A percentile compares a stretch with the other conserved stretches of the same genome.
Conservation (phyloP, 108 stramenopile species). For the Bacterosira constricta region DNA sequence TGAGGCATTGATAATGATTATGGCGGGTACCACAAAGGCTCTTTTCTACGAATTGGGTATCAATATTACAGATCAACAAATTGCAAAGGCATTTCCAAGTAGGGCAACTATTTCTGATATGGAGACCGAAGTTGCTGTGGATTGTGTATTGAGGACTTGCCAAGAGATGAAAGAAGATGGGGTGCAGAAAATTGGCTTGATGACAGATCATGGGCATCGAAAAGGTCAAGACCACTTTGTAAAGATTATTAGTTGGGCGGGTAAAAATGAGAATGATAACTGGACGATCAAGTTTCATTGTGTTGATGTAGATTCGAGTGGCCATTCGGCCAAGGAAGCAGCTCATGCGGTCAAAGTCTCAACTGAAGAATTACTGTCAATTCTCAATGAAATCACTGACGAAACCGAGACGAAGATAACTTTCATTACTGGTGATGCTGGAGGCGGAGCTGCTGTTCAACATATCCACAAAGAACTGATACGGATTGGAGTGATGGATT, state of each 20-base stretch:
- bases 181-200: neutral
- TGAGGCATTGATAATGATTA: neutral
- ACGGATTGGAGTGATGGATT: neutral
- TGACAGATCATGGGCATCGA: constrained; percentile 22
- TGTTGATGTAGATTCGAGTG: constrained; percentile 13
- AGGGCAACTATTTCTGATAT: neutral
- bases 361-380: neutral
- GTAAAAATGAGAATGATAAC: neutral
- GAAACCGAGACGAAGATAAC: neutral
- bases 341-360: constrained; percentile 8
- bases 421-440: constrained; percentile 9
- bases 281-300: neutral
- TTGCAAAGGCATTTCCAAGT: neutral
- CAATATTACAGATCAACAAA: neutral
- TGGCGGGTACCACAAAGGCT: neutral
- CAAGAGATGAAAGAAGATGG: neutral
- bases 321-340: constrained; percentile 6
- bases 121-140: neutral
- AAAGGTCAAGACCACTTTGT: constrained; percentile 21
- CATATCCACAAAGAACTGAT: neutral
- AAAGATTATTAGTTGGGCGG: constrained; percentile 12
- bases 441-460: constrained; percentile 14
- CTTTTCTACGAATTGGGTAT: neutral
- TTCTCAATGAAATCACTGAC: neutral
- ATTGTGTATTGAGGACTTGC: neutral